Conservation (phyloP, 352 stramenopile species). For the Vaucheria bursata region DNA sequence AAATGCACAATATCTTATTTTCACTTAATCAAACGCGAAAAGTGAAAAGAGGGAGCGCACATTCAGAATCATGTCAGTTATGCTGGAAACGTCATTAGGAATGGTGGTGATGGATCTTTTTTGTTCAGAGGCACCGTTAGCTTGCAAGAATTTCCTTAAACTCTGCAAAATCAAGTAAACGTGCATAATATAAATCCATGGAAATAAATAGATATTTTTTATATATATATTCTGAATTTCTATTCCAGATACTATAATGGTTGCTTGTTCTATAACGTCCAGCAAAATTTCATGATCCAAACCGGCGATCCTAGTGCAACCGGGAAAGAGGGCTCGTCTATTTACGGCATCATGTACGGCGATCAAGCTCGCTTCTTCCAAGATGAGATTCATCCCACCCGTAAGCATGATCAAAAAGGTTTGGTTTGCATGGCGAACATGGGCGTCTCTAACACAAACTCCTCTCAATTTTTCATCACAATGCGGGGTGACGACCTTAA, state of each 20-base stretch:
- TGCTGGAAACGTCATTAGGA: constrained; percentile 80
- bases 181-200: not conserved
- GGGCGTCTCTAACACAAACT: constrained; percentile 46
- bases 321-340: constrained; percentile 81
- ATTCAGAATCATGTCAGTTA: constrained; percentile 67
- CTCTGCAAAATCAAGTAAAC: constrained; percentile 71
- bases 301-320: constrained; percentile 78
- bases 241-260: constrained; percentile 73
- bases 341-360: constrained; percentile 83
- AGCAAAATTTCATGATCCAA: constrained; percentile 86
- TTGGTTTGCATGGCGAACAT: constrained; percentile 66
- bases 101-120: constrained; percentile 80
- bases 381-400: constrained; percentile 49
- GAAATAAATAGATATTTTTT: not conserved
- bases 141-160: constrained; percentile 84
- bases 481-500: constrained; percentile 72
- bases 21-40: not conserved
- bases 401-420: constrained; percentile 49
- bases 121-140: constrained; percentile 64
- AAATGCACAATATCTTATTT: not conserved
- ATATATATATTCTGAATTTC: not conserved
- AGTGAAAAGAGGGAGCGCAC: not conserved
- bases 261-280: constrained; percentile 87
- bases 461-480: constrained; percentile 93
- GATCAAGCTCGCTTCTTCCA: constrained; percentile 50